A percentile compares a stretch with the other conserved stretches of the same genome.
phyloP scores from a whole-genome alignment of 2,329 filamentous ascomycete genomes.

The Acrodontium crateriforme region DNA sequence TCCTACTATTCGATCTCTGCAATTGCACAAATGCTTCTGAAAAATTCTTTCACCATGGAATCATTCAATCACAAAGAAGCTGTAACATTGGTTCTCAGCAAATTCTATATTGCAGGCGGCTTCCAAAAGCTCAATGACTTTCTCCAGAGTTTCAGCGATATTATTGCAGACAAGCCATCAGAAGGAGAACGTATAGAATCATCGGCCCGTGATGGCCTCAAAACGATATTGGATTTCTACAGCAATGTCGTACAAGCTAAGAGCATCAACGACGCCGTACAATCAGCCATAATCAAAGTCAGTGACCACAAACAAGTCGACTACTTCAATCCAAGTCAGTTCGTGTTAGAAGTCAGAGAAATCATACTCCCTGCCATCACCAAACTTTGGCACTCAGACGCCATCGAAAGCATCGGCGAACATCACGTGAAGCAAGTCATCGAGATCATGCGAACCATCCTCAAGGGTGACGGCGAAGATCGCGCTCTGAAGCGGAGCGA shows the following conservation, averaged over 20 bases:
- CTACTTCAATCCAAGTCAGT: slow-evolving; percentile 55
- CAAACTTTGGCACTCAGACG: slow-evolving; percentile 70
- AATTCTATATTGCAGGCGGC: slow-evolving; percentile 72
- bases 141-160: slow-evolving; percentile 15
- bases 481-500: slow-evolving; percentile 50
- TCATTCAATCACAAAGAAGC: slow-evolving; percentile 16
- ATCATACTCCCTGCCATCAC: slow-evolving; percentile 63
- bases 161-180: slow-evolving; percentile 29
- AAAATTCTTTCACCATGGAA: slow-evolving; percentile 14
- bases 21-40: slow-evolving; percentile 12
- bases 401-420: slow-evolving; percentile 68
- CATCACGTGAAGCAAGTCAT: slow-evolving; percentile 66
- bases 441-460: slow-evolving; percentile 66
- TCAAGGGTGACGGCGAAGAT: slow-evolving; percentile 62
- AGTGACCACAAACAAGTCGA: slow-evolving; percentile 36
- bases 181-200: slow-evolving; percentile 6
- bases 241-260: slow-evolving; percentile 62
- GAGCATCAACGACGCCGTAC: slow-evolving; percentile 61
- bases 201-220: slow-evolving; percentile 35
- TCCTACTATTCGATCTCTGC: slow-evolving; percentile 10
- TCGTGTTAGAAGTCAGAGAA: slow-evolving; percentile 74
- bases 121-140: slow-evolving; percentile 54
- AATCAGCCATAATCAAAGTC: slow-evolving; percentile 42
- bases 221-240: slow-evolving; percentile 76
- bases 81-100: slow-evolving; percentile 63